Percentiles rank a stretch among this genome's conserved stretches.
These are phyloP conservation scores for Coemansia sp. DNA, from an alignment of 192 early-diverging fungal species.

Conservation along the genomic window DNA sequence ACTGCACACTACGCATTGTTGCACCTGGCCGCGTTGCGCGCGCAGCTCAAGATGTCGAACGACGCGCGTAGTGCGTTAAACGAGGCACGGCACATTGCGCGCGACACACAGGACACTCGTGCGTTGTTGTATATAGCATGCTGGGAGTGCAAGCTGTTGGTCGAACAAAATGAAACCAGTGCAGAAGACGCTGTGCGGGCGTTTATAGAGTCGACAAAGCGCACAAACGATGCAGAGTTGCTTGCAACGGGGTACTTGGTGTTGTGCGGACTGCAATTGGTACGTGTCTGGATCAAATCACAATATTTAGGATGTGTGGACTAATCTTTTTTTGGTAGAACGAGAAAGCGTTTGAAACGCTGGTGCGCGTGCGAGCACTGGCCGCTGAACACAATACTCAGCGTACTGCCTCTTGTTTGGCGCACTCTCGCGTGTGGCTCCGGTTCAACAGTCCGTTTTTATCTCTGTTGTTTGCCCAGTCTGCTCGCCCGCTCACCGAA, in stretches of 20 bases:
- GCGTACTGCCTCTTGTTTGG: slow-evolving; percentile 8
- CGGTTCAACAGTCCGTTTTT: slow-evolving; percentile 14
- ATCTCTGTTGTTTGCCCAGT: slow-evolving; percentile 12
- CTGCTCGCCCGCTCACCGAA: slow-evolving; percentile 7
- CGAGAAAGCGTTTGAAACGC: slow-evolving; percentile 6
- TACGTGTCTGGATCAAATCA: neutral
- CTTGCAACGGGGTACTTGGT: slow-evolving; percentile 16
- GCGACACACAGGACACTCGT: slow-evolving; percentile 45
- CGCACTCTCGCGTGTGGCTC: slow-evolving; percentile 28
- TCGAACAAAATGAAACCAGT: too few relatives aligned
- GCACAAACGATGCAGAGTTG: slow-evolving; percentile 17
- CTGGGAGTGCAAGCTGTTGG: slow-evolving; percentile 32
- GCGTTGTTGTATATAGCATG: slow-evolving; percentile 27
- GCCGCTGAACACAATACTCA: slow-evolving; percentile 23
- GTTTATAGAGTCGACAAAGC: slow-evolving; percentile 26
- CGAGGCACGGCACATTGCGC: slow-evolving; percentile 47
- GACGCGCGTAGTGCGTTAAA: slow-evolving; percentile 25
- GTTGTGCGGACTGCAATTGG: slow-evolving; percentile 20
- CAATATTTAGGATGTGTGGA: too few relatives aligned
- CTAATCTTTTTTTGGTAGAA: neutral
- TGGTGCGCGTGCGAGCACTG: slow-evolving; percentile 20
- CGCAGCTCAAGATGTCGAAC: slow-evolving; percentile 25
- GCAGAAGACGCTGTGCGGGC: too few relatives aligned
- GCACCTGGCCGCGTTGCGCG: slow-evolving; percentile 39
- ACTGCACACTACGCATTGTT: slow-evolving; percentile 35